Conservation (phyloP, 495 filamentous ascomycete species). For the Clohesyomyces aquaticus region DNA sequence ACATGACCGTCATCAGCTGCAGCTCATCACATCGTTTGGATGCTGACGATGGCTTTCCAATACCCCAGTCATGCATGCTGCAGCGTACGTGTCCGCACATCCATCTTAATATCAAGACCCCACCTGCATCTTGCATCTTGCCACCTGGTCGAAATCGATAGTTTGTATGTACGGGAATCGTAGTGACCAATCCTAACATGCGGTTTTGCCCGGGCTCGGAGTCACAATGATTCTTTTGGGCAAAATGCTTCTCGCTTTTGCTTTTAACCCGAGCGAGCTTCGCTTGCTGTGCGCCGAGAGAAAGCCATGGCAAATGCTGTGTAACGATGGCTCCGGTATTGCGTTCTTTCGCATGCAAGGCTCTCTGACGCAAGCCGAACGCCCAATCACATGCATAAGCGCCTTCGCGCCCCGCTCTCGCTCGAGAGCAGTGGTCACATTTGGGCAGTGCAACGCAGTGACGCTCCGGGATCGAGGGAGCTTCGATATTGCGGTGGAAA, state of each 20-base stretch:
- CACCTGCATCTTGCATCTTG: not conserved
- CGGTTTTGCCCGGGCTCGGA: not conserved
- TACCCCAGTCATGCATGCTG: not conserved
- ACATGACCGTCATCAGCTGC: slow-evolving; percentile 37
- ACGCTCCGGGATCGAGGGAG: too few relatives aligned
- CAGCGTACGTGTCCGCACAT: slow-evolving; percentile 23
- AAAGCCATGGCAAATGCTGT: slow-evolving; percentile 8
- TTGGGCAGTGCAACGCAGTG: too few relatives aligned
- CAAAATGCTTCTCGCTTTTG: not conserved
- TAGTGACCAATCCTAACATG: not conserved
- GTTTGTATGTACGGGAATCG: not conserved
- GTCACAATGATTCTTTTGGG: not conserved
- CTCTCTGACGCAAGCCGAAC: slow-evolving; percentile 15
- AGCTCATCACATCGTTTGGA: slow-evolving; percentile 25
- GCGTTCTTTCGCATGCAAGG: slow-evolving; percentile 22
- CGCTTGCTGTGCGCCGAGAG: not conserved
- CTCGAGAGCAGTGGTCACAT: slow-evolving; percentile 17
- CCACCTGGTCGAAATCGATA: not conserved
- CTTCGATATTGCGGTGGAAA: too few relatives aligned
- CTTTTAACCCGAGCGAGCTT: not conserved
- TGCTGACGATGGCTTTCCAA: not conserved
- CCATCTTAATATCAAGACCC: not conserved
- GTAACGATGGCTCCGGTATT: slow-evolving; percentile 21
- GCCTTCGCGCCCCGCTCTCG: slow-evolving; percentile 1
- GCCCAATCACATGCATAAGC: slow-evolving; percentile 37